Percentiles rank a stretch among this genome's conserved stretches.
Evolutionary conservation across 345 rosid genomes (phyloP).

Genomic region (Melaleuca alternifolia): DNA sequence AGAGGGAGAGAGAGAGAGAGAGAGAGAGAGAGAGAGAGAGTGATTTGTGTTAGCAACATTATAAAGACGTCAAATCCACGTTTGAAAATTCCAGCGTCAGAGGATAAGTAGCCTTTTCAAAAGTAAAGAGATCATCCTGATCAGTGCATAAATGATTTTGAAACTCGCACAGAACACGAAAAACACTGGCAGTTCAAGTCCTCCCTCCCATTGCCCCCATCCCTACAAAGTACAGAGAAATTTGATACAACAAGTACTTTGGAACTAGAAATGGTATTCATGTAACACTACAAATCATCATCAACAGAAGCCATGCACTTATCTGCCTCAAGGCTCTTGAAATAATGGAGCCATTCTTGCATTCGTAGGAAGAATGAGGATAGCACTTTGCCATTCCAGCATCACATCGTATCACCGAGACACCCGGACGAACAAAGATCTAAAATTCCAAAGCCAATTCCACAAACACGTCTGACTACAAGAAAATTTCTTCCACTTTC

Average conservation of each 20-base stretch:
- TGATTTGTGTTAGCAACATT: not conserved
- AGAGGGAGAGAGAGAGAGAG: not conserved
- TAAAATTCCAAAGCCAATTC: not conserved
- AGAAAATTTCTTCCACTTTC: not conserved
- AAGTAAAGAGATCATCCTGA: not conserved
- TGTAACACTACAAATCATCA: not conserved
- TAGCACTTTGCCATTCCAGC: not conserved
- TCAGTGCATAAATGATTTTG: not conserved
- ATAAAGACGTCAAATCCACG: not conserved
- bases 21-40: not conserved
- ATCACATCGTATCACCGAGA: not conserved
- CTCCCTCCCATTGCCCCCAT: not conserved
- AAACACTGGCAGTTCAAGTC: not conserved
- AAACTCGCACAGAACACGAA: not conserved
- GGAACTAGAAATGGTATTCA: not conserved
- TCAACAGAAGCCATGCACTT: not conserved
- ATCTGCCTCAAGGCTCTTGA: not conserved
- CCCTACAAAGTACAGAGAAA: not conserved
- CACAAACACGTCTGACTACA: not conserved
- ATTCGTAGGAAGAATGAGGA: not conserved
- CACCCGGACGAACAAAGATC: not conserved
- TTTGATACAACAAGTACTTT: not conserved
- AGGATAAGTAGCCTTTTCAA: not conserved
- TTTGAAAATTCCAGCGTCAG: not conserved
- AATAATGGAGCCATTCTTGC: not conserved